Evolutionary conservation across 2,329 filamentous ascomycete species (phyloP).

Genomic region (Pestalotiopsis sp.): DNA sequence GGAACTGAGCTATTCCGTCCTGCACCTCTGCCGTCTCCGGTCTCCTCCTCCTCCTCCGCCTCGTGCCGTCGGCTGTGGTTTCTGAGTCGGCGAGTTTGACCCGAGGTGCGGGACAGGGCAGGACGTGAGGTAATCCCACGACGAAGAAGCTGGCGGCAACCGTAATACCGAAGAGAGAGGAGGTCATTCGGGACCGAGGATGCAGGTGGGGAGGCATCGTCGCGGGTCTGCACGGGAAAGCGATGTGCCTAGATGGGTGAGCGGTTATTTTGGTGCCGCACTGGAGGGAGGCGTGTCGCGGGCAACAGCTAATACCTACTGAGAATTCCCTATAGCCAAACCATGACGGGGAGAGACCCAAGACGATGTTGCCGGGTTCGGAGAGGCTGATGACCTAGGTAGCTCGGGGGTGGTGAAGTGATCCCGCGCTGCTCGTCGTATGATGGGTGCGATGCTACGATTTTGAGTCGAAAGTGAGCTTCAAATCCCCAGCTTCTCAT

Average conservation of each 20-base stretch:
- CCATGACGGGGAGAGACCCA: background rate
- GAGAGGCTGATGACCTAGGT: background rate
- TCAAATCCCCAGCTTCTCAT: conserved; percentile 4
- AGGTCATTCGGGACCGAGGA: conserved; percentile 89
- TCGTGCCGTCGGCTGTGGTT: conserved; percentile 27
- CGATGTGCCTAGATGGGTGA: background rate
- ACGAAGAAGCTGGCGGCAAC: conserved; percentile 88
- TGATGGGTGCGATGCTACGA: background rate
- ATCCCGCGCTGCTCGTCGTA: background rate
- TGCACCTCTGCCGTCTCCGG: conserved; percentile 40
- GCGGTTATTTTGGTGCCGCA: background rate
- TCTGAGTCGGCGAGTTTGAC: conserved; percentile 73
- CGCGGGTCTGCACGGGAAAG: conserved; percentile 2
- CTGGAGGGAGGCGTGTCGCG: background rate
- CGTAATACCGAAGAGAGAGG: conserved; percentile 92
- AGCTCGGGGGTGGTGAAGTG: background rate
- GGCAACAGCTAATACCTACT: background rate
- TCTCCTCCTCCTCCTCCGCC: conserved; percentile 45
- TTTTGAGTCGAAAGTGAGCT: background rate
- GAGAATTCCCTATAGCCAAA: background rate
- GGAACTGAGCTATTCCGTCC: conserved; percentile 52
- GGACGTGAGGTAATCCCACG: conserved; percentile 83
- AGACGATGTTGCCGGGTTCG: background rate
- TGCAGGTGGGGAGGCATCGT: conserved; percentile 86
- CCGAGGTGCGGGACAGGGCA: conserved; percentile 87